Percentiles rank a stretch among this genome's conserved stretches.
phyloP scores from a whole-genome alignment of 331 rosid species.

The Rhamnella rubrinervis region DNA sequence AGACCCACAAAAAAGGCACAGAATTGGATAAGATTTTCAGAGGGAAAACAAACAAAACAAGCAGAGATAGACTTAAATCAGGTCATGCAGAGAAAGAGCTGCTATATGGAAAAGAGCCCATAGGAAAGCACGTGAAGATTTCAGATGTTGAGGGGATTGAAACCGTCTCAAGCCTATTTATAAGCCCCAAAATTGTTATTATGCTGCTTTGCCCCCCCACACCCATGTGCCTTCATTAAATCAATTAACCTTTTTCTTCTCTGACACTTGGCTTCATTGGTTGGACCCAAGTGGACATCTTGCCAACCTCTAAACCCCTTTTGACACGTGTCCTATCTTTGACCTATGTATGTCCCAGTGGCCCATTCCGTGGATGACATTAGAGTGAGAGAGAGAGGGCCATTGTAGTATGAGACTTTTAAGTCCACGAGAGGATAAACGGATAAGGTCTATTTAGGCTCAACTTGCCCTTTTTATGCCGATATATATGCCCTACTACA shows the following conservation, averaged over 20 bases:
- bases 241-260: neutral
- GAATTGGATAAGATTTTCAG: conserved; percentile 51
- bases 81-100: neutral
- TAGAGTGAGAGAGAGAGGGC: neutral
- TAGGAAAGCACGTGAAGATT: conserved; percentile 51
- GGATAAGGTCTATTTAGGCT: conserved; percentile 26
- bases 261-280: conserved; percentile 18
- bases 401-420: neutral
- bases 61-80: neutral
- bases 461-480: conserved; percentile 15
- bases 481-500: neutral
- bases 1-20: conserved; percentile 16
- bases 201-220: conserved; percentile 12
- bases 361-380: neutral
- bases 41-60: conserved; percentile 15
- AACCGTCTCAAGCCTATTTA: conserved; percentile 34
- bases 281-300: conserved; percentile 23
- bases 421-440: conserved; percentile 19
- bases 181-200: conserved; percentile 33
- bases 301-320: conserved; percentile 17
- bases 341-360: neutral
- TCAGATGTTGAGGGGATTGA: conserved; percentile 33
- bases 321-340: conserved; percentile 11
- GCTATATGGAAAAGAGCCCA: neutral
- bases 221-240: conserved; percentile 46